Percentiles rank a stretch among this genome's conserved stretches.
Conservation (phyloP, 768 basidiomycete genomes). For the Podaxis sp. region DNA sequence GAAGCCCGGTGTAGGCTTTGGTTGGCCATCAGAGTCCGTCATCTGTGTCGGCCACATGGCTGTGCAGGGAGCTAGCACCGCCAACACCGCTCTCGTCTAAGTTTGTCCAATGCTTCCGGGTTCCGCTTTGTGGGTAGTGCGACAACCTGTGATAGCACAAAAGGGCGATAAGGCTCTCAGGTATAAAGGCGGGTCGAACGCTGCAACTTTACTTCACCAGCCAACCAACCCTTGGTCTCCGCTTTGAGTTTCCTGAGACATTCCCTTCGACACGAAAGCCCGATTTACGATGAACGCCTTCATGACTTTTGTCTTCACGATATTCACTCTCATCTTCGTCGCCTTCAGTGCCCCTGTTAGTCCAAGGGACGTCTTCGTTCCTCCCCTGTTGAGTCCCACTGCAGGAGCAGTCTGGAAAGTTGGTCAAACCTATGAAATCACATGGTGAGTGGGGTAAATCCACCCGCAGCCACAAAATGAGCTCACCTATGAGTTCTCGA, state of each 20-base stretch:
- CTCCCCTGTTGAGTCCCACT: slow-evolving; percentile 24
- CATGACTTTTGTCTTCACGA: slow-evolving; percentile 19
- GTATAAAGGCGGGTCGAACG: slow-evolving; percentile 1
- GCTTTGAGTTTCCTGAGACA: not conserved
- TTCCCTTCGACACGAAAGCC: not conserved
- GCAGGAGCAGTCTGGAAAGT: slow-evolving; percentile 24
- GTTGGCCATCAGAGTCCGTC: slow-evolving; percentile 4
- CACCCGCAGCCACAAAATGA: not conserved
- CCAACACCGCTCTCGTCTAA: slow-evolving; percentile 8
- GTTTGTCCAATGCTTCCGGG: slow-evolving; percentile 8
- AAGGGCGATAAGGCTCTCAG: not conserved
- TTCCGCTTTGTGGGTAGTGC: not conserved
- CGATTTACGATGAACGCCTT: slow-evolving; percentile 10
- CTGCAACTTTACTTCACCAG: slow-evolving; percentile 9
- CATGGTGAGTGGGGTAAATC: slow-evolving; percentile 21
- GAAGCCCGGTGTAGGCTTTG: slow-evolving; percentile 10
- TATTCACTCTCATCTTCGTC: slow-evolving; percentile 22
- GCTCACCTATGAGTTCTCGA: not conserved
- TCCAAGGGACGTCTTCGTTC: slow-evolving; percentile 28
- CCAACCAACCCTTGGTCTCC: not conserved
- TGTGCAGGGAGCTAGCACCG: slow-evolving; percentile 5
- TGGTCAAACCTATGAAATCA: slow-evolving; percentile 25
- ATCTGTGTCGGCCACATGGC: slow-evolving; percentile 10
- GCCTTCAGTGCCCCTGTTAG: slow-evolving; percentile 22
- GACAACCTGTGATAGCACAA: slow-evolving; percentile 1